Evolutionary conservation across 2,329 filamentous ascomycete genomes (phyloP).

Genomic region (Bipolaris bicolor): DNA sequence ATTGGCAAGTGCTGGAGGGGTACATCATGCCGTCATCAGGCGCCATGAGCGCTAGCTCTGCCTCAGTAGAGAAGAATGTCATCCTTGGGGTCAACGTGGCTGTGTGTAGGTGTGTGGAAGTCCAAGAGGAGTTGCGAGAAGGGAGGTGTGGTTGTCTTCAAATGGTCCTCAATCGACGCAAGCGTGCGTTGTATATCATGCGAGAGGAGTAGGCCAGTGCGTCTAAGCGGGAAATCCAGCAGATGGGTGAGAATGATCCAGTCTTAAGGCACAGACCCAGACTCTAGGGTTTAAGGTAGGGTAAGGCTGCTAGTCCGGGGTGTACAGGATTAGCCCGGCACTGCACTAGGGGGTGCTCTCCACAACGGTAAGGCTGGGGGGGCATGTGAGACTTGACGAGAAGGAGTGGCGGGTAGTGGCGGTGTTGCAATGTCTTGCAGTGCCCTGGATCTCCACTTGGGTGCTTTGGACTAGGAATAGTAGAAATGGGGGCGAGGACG

Average conservation of each 20-base stretch:
- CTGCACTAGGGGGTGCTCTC: constrained; percentile 36
- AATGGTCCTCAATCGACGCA: constrained; percentile 28
- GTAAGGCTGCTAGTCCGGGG: constrained; percentile 41
- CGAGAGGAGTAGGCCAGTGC: constrained; percentile 39
- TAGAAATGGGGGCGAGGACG: too few relatives aligned
- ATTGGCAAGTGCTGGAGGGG: constrained; percentile 46
- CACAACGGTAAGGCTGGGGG: constrained; percentile 47
- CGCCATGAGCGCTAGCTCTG: constrained; percentile 46
- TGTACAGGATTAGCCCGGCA: constrained; percentile 41
- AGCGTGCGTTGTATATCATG: constrained; percentile 39
- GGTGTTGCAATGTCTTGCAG: constrained; percentile 46
- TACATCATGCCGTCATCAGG: constrained; percentile 46
- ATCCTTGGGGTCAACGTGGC: constrained; percentile 32
- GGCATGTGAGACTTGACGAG: constrained; percentile 35
- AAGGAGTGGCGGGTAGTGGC: constrained; percentile 46
- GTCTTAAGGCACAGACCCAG: constrained; percentile 41
- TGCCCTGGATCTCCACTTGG: constrained; percentile 37
- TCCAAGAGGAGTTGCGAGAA: constrained; percentile 15
- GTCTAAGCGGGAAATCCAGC: constrained; percentile 32
- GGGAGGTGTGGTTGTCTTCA: constrained; percentile 21
- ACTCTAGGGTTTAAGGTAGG: constrained; percentile 34
- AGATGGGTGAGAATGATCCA: constrained; percentile 37
- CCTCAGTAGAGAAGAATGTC: constrained; percentile 45
- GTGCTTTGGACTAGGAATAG: constrained; percentile 12
- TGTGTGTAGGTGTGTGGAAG: neutral